Percentiles rank a stretch among this genome's conserved stretches.
Evolutionary conservation across 2,329 filamentous ascomycete species (phyloP).

Genomic region (Pestalotiopsis sp.): DNA sequence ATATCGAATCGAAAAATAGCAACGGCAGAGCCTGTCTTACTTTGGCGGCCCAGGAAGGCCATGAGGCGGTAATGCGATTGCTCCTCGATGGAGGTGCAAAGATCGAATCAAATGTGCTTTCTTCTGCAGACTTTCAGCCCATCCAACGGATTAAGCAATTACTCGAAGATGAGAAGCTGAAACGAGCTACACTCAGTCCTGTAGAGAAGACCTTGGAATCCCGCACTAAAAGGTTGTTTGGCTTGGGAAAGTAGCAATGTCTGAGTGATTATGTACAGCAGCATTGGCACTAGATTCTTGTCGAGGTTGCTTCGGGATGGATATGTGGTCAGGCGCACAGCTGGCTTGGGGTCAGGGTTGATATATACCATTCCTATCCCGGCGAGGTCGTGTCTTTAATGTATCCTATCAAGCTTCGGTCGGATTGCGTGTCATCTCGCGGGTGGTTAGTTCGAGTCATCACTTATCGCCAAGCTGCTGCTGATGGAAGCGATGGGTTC

Average conservation of each 20-base stretch:
- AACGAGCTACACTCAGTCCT: not conserved
- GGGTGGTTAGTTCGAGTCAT: no score
- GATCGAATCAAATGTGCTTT: no score
- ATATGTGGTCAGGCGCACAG: no score
- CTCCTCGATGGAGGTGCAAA: not conserved
- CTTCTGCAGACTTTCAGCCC: no score
- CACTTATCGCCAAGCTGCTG: no score
- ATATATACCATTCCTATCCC: no score
- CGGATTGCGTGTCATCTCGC: no score
- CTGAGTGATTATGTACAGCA: not conserved
- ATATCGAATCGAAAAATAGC: not conserved
- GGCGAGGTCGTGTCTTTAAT: no score
- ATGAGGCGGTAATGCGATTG: not conserved
- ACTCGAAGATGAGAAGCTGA: not conserved
- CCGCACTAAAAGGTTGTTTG: not conserved
- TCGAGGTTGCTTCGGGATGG: no score
- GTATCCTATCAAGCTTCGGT: no score
- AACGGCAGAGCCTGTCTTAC: not conserved
- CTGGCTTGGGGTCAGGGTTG: no score
- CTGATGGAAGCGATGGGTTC: no score
- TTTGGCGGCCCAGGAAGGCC: accelerated
- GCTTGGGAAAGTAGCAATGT: not conserved
- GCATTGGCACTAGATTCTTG: not conserved
- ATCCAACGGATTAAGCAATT: not conserved
- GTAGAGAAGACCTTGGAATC: not conserved